phyloP scores from a whole-genome alignment of 192 early-diverging fungal genomes.

The Radiomyces spectabilis region DNA sequence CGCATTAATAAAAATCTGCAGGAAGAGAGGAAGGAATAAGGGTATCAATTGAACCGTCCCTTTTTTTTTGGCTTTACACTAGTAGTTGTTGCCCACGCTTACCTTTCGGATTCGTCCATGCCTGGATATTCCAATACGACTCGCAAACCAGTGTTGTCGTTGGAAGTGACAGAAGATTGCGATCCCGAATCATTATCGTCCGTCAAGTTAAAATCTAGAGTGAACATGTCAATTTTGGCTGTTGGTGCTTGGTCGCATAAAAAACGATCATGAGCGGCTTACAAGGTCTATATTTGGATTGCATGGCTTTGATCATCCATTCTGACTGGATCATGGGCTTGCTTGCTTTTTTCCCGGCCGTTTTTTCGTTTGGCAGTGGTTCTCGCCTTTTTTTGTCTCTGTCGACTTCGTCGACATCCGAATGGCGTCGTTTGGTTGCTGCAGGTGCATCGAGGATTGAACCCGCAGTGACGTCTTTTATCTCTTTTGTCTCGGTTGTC shows the following conservation, averaged over 20 bases:
- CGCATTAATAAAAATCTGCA: constrained; percentile 36
- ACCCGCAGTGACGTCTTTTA: background rate
- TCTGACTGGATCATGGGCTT: constrained; percentile 32
- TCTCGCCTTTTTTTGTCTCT: background rate
- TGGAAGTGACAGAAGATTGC: constrained; percentile 12
- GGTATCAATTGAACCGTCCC: no score
- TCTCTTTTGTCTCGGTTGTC: background rate
- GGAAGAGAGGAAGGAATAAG: background rate
- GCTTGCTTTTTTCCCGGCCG: background rate
- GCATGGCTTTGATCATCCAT: constrained; percentile 1
- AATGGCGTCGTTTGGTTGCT: background rate
- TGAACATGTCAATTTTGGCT: constrained; percentile 16
- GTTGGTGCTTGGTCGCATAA: background rate
- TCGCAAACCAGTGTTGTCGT: constrained; percentile 5
- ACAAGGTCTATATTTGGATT: constrained; percentile 1
- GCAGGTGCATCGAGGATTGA: background rate
- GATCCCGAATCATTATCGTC: constrained; percentile 16
- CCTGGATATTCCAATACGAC: constrained; percentile 35
- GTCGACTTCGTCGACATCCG: no score
- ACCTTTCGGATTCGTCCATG: constrained; percentile 26
- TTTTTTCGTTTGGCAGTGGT: background rate
- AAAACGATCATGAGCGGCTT: background rate
- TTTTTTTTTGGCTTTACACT: no score
- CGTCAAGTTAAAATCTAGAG: constrained; percentile 10
- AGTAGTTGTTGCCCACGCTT: no score